A percentile compares a stretch with the other conserved stretches of the same genome.
phyloP scores from a whole-genome alignment of 2,329 filamentous ascomycete species.

The Stachybotrys chlorohalonatus region DNA sequence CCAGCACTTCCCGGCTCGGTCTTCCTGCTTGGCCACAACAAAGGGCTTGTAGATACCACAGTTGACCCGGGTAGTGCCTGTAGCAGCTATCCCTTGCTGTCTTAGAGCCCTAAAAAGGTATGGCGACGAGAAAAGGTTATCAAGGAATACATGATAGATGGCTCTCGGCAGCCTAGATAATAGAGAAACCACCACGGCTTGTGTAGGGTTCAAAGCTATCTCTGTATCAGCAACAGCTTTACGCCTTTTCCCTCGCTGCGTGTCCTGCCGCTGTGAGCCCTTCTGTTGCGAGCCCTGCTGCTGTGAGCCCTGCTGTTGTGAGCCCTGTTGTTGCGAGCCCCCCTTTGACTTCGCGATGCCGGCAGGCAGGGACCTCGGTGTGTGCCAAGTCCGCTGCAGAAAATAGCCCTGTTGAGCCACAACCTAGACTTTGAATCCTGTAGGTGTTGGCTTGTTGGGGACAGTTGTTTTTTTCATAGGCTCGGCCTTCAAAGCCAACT shows the following conservation, averaged over 20 bases:
- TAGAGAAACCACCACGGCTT: slow-evolving; percentile 8
- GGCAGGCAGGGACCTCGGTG: background rate
- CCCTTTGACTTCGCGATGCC: background rate
- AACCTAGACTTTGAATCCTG: slow-evolving; percentile 7
- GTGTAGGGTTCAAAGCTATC: slow-evolving; percentile 3
- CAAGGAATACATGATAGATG: slow-evolving; percentile 7
- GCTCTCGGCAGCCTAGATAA: slow-evolving; percentile 3
- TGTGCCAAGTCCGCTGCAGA: slow-evolving; percentile 4
- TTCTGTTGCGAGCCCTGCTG: too few relatives aligned
- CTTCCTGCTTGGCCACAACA: background rate
- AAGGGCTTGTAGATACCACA: background rate
- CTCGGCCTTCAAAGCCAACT: background rate
- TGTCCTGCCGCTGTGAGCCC: background rate
- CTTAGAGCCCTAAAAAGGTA: background rate
- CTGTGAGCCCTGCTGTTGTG: too few relatives aligned
- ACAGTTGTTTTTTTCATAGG: slow-evolving; percentile 1
- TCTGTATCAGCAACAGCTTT: background rate
- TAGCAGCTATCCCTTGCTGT: background rate
- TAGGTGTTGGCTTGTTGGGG: slow-evolving; percentile 3
- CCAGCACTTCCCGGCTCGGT: background rate
- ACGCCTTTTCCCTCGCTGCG: background rate
- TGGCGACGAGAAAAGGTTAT: slow-evolving; percentile 7
- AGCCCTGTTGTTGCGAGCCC: background rate
- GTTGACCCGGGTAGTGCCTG: background rate
- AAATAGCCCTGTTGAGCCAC: slow-evolving; percentile 6